phyloP scores from a whole-genome alignment of 345 rosid genomes.

The Erysimum cheiranthoides region DNA sequence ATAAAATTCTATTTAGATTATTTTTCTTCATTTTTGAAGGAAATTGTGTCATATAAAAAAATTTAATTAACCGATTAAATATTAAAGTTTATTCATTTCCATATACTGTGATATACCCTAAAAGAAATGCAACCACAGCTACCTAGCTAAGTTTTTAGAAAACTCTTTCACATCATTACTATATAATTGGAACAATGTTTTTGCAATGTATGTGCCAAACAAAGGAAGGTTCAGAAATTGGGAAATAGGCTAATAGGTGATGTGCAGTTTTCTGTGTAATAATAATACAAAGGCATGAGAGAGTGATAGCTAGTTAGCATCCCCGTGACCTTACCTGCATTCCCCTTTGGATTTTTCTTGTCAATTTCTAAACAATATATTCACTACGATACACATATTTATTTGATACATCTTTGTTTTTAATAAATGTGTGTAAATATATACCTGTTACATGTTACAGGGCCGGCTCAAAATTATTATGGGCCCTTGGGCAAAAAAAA shows the following conservation, averaged over 20 bases:
- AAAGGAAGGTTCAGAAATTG: not conserved
- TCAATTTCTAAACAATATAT: constrained; percentile 19
- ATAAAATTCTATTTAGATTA: no score
- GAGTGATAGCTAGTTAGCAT: not conserved
- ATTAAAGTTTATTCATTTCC: no score
- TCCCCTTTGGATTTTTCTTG: constrained; percentile 11
- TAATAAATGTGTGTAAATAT: not conserved
- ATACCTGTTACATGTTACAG: no score
- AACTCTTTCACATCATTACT: not conserved
- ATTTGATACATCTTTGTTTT: constrained; percentile 6
- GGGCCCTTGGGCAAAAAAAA: no score
- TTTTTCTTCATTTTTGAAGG: no score
- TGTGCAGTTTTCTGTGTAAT: not conserved
- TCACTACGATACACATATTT: constrained; percentile 5
- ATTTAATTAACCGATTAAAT: no score
- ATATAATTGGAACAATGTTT: not conserved
- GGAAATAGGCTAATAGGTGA: not conserved
- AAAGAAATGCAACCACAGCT: no score
- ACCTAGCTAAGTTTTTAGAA: no score
- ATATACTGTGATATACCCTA: no score
- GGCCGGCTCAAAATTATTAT: no score
- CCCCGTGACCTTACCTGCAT: constrained; percentile 36
- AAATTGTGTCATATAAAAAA: no score
- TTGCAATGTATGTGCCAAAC: not conserved
- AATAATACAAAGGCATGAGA: constrained; percentile 16